Percentiles rank a stretch among this genome's conserved stretches.
phyloP scores from a whole-genome alignment of 148 eudicot species.

The Fagopyrum esculentum region DNA sequence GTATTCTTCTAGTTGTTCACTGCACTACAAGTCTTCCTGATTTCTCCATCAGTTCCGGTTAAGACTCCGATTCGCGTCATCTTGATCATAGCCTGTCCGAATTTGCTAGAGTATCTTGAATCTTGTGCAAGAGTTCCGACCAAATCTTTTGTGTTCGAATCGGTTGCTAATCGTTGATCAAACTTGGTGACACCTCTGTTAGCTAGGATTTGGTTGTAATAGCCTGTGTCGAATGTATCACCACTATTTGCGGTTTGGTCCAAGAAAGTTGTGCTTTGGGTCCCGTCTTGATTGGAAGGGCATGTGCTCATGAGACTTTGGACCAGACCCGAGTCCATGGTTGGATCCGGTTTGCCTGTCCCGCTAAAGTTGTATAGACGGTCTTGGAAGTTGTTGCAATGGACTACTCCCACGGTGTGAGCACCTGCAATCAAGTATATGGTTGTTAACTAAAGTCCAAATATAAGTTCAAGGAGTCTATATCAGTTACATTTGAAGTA shows the following conservation, averaged over 20 bases:
- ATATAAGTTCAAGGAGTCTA: not conserved
- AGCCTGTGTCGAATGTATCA: conserved; percentile 18
- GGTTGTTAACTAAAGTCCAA: too few relatives aligned
- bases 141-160: not conserved
- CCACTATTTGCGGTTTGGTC: conserved; percentile 16
- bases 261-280: conserved; percentile 8
- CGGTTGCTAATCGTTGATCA: conserved; percentile 18
- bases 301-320: conserved; percentile 12
- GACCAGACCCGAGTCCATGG: conserved; percentile 20
- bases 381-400: conserved; percentile 20
- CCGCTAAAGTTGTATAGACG: conserved; percentile 20
- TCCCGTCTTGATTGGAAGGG: conserved; percentile 6
- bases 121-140: not conserved
- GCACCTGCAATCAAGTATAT: conserved; percentile 3
- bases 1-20: not conserved
- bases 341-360: conserved; percentile 19
- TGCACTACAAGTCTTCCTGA: conserved; percentile 16
- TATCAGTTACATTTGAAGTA: too few relatives aligned
- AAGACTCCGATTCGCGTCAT: conserved; percentile 13
- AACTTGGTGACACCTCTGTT: conserved; percentile 17
- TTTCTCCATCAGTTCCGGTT: conserved; percentile 18
- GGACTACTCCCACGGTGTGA: conserved; percentile 19
- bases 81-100: conserved; percentile 22
- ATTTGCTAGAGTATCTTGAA: conserved; percentile 11
- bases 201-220: conserved; percentile 15